Conservation (phyloP, 139 green algal species). For the Choricystis sp. region DNA sequence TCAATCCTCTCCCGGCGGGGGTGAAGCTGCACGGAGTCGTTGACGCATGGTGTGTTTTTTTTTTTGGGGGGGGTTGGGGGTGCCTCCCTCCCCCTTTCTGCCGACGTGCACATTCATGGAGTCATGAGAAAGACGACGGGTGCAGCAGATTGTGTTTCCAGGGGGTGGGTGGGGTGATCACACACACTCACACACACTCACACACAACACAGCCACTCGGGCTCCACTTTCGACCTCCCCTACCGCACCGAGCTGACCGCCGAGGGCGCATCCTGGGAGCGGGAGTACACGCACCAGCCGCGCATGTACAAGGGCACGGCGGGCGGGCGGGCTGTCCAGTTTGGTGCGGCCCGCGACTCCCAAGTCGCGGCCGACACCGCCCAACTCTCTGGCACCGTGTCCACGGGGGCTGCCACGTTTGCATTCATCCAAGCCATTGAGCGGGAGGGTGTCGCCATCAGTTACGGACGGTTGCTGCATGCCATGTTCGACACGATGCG, state of each 20-base stretch:
- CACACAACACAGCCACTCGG: background rate
- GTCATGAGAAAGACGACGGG: too few relatives aligned
- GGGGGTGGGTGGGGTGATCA: too few relatives aligned
- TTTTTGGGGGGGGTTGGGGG: too few relatives aligned
- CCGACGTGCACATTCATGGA: too few relatives aligned
- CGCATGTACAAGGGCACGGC: constrained; percentile 28
- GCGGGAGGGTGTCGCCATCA: constrained; percentile 8
- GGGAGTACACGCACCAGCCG: background rate
- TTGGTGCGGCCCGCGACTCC: constrained; percentile 46
- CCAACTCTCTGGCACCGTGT: constrained; percentile 21
- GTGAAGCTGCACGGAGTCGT: constrained; percentile 60
- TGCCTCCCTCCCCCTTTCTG: too few relatives aligned
- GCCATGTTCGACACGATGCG: constrained; percentile 17
- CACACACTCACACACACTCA: too few relatives aligned
- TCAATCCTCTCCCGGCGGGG: constrained; percentile 16
- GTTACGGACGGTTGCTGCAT: constrained; percentile 19
- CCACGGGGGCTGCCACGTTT: constrained; percentile 64
- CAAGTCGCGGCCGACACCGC: constrained; percentile 38
- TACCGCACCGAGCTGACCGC: constrained; percentile 28
- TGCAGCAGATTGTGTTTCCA: too few relatives aligned
- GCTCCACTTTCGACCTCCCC: constrained; percentile 45
- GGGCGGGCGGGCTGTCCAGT: constrained; percentile 50
- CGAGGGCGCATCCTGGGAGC: background rate
- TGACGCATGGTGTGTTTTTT: constrained; percentile 71
- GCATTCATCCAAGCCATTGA: constrained; percentile 56